These are phyloP conservation scores for Solanum lignicaule DNA, from an alignment of 257 asterid genomes.

Conservation along the genomic window DNA sequence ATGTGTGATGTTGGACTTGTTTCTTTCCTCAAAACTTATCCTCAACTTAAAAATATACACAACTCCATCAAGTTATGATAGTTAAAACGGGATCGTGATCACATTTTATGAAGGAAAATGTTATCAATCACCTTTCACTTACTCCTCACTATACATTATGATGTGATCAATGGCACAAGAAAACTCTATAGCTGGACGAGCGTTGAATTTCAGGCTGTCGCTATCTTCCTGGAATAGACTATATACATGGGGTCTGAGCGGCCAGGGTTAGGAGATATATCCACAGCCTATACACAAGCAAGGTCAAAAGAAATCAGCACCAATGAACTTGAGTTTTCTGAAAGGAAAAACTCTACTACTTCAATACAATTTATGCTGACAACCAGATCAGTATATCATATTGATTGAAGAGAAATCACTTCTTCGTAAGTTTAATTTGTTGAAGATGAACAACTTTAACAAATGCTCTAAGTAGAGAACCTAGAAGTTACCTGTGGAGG, in stretches of 20 bases:
- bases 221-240: conserved; percentile 68
- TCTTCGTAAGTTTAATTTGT: background rate
- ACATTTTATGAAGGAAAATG: background rate
- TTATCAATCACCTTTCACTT: background rate
- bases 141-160: background rate
- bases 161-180: background rate
- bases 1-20: background rate
- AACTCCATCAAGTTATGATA: background rate
- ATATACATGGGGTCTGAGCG: conserved; percentile 87
- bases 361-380: background rate
- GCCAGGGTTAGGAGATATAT: conserved; percentile 86
- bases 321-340: background rate
- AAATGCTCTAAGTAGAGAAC: background rate
- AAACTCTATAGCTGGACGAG: background rate
- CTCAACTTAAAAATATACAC: background rate
- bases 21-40: background rate
- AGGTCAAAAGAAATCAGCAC: background rate
- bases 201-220: conserved; percentile 29
- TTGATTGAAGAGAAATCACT: background rate
- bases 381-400: background rate
- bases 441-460: background rate
- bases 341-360: background rate
- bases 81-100: background rate
- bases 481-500: conserved; percentile 70
- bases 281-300: conserved; percentile 47